phyloP scores from a whole-genome alignment of 495 filamentous ascomycete species.

The Neurospora tetraspora region DNA sequence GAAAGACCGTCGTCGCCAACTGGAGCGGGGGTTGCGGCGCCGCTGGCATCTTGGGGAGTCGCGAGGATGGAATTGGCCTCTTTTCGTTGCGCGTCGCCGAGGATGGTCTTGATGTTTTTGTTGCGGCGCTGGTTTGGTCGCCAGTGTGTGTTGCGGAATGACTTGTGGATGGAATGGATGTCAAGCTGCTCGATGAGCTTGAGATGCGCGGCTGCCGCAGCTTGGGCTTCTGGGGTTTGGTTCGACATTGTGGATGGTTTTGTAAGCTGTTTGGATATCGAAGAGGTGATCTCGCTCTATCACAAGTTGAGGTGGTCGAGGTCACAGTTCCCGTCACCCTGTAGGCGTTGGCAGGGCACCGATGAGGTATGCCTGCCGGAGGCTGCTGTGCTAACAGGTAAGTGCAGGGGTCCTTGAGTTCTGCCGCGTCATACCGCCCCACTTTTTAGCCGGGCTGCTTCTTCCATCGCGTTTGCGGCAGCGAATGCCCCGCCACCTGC shows the following conservation, averaged over 20 bases:
- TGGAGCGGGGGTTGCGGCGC: slow-evolving; percentile 58
- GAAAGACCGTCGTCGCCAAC: slow-evolving; percentile 40
- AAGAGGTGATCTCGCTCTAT: not conserved
- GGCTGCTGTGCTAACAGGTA: not conserved
- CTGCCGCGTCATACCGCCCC: not conserved
- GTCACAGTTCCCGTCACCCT: not conserved
- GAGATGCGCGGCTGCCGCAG: slow-evolving; percentile 41
- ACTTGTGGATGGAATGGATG: slow-evolving; percentile 68
- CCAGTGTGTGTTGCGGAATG: slow-evolving; percentile 83
- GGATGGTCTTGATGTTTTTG: slow-evolving; percentile 94
- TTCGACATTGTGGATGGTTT: slow-evolving; percentile 20
- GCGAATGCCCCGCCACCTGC: not conserved
- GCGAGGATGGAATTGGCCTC: slow-evolving; percentile 60
- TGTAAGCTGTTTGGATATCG: not conserved
- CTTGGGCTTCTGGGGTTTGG: slow-evolving; percentile 18
- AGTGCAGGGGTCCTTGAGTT: not conserved
- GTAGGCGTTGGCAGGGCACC: no score
- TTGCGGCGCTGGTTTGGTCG: slow-evolving; percentile 88
- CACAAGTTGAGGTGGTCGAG: not conserved
- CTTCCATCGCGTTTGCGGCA: not conserved
- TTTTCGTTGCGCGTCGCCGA: slow-evolving; percentile 79
- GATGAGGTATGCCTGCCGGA: not conserved
- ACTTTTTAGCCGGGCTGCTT: not conserved
- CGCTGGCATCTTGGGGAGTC: slow-evolving; percentile 69
- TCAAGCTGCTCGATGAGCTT: slow-evolving; percentile 76